These are phyloP conservation scores for Lipomyces spencermartinsiae DNA, from an alignment of 805 yeast species.

Conservation along the genomic window DNA sequence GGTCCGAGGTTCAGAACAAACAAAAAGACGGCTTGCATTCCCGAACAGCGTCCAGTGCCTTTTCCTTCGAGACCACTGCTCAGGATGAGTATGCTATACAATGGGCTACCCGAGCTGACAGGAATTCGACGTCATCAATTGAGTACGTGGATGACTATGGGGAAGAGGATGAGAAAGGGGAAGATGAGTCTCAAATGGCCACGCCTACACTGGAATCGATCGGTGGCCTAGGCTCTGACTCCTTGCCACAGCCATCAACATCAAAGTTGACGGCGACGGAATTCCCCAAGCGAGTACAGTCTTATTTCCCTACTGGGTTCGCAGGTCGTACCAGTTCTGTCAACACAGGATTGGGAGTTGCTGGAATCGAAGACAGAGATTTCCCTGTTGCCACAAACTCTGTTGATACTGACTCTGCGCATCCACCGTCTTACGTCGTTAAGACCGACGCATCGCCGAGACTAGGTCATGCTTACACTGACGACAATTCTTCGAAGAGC, in stretches of 20 bases:
- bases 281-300: slow-evolving; percentile 33
- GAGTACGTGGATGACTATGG: slow-evolving; percentile 29
- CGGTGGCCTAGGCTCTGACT: neutral
- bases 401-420: neutral
- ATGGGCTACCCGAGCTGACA: slow-evolving; percentile 21
- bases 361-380: slow-evolving; percentile 14
- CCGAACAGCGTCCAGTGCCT: slow-evolving; percentile 18
- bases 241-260: neutral
- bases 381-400: slow-evolving; percentile 7
- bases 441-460: neutral
- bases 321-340: neutral
- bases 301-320: slow-evolving; percentile 22
- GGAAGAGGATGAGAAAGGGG: slow-evolving; percentile 19
- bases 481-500: neutral
- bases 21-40: neutral
- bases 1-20: neutral
- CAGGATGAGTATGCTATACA: slow-evolving; percentile 23
- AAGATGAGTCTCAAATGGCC: slow-evolving; percentile 1
- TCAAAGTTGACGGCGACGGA: slow-evolving; percentile 7
- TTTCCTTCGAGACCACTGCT: slow-evolving; percentile 22
- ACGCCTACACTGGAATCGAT: slow-evolving; percentile 21
- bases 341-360: slow-evolving; percentile 18
- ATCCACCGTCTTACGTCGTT: neutral
- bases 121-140: slow-evolving; percentile 29
- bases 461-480: neutral